Base-by-base conservation (phyloP, 2,329 filamentous ascomycete genomes). In the Nemania sp. region DNA sequence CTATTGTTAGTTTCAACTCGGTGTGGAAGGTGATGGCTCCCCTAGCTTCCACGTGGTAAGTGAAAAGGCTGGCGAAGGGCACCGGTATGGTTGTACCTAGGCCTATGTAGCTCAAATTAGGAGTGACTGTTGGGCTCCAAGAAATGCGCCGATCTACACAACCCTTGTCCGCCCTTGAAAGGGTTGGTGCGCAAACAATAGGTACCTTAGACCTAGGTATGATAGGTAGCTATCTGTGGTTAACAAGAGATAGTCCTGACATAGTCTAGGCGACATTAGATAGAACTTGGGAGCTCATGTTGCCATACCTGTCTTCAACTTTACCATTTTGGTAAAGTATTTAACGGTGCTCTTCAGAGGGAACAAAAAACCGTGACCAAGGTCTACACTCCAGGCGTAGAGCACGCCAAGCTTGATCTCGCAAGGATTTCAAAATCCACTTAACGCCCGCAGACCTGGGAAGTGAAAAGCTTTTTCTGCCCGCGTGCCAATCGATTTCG, bases 141-240 rank as follows among this genome's bases (percentile, higher is more conserved):
- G 66, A 72, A 71, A 72, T 70, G 69, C 70, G 62, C 69, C 63
- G 72, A 73, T 73, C 71, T 68, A 67, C 72, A 68, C 32, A 32
- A 72, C 62, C 71, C 71, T 68, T 73, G 71, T 64, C 65, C 59
- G 57, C 56, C 45, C 20, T 34, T 4, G 7, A 4, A 29, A 29
- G 25, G 25, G 7, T 29, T 7, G 4, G 25, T 29, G 25, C 25
- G 7, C 25, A 3, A 29, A 29, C 25, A 29, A 29, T 29, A 29
- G n/a, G n/a, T 32, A 17, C 45, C 21, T 32, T 47, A 13, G 13
- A 13, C 7, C 13, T 35, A 35, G 7, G 34, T 35, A n/a, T n/a
- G n/a, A n/a, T n/a, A n/a, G 4, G 3, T 7, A 29, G 25, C 25
- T 29, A 29, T 29, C 25, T 29, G 25, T 29, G 25, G 25, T n/a